Evolutionary conservation across 306 rosid genomes (phyloP).

Genomic region (Casuarina equisetifolia): DNA sequence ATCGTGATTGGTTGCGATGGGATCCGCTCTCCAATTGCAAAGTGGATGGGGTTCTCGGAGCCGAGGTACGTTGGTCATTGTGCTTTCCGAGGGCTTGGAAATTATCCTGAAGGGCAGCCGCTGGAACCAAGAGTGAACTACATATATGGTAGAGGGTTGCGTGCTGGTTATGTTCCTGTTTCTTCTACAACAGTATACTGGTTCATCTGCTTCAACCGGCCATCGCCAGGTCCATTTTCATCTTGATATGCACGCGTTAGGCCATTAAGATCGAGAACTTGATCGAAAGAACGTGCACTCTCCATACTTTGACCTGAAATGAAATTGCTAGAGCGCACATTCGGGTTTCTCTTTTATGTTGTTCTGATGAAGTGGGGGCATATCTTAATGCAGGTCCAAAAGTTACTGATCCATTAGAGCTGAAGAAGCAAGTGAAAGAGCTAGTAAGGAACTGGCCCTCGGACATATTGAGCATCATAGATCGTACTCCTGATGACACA

Average conservation of each 20-base stretch:
- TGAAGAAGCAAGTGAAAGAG: conserved; percentile 69
- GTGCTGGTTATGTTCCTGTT: conserved; percentile 84
- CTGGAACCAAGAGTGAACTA: conserved; percentile 60
- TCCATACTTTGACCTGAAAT: background rate
- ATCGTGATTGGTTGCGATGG: conserved; percentile 92
- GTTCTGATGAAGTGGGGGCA: conserved; percentile 2
- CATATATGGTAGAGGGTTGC: conserved; percentile 72
- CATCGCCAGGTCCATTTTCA: conserved; percentile 61
- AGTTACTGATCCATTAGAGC: conserved; percentile 44
- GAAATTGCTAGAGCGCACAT: background rate
- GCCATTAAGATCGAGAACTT: background rate
- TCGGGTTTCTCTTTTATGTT: background rate
- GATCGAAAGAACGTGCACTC: background rate
- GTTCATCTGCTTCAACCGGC: conserved; percentile 82
- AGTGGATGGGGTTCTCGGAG: conserved; percentile 83
- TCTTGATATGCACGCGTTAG: background rate
- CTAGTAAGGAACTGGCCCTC: conserved; percentile 63
- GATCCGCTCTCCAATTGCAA: conserved; percentile 77
- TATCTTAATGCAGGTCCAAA: conserved; percentile 54
- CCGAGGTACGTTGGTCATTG: conserved; percentile 70
- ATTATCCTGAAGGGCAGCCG: conserved; percentile 66
- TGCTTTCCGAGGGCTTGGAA: conserved; percentile 76
- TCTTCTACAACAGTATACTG: conserved; percentile 88
- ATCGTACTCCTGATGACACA: conserved; percentile 63
- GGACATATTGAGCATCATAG: conserved; percentile 51